These are phyloP conservation scores for Neonectria hederae DNA, from an alignment of 2,329 filamentous ascomycete genomes.

Conservation along the genomic window DNA sequence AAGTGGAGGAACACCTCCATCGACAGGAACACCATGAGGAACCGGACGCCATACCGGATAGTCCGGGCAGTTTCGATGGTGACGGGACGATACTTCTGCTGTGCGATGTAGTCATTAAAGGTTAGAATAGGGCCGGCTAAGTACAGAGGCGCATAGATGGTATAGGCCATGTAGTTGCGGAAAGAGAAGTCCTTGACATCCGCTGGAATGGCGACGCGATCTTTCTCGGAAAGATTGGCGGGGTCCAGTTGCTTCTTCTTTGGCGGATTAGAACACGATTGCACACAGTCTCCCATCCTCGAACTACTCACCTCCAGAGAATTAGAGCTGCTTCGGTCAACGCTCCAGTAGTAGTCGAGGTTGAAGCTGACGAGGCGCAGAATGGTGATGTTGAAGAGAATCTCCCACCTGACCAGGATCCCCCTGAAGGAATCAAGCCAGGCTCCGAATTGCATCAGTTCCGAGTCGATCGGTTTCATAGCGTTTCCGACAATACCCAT, in stretches of 20 bases:
- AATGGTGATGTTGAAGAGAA: slow-evolving; percentile 97
- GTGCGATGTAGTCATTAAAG: slow-evolving; percentile 97
- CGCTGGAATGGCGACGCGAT: slow-evolving; percentile 83
- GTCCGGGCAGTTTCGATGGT: slow-evolving; percentile 78
- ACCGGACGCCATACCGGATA: slow-evolving; percentile 83
- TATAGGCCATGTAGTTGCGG: slow-evolving; percentile 88
- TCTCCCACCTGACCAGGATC: slow-evolving; percentile 90
- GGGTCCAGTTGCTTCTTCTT: slow-evolving; percentile 99
- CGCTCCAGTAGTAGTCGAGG: slow-evolving; percentile 94
- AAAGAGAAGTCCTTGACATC: slow-evolving; percentile 76
- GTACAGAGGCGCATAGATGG: slow-evolving; percentile 92
- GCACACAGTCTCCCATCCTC: background rate
- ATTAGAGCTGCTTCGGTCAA: slow-evolving; percentile 70
- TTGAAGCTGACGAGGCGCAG: slow-evolving; percentile 96
- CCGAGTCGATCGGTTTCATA: slow-evolving; percentile 46
- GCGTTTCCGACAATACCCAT: slow-evolving; percentile 43
- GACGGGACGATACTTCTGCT: slow-evolving; percentile 76
- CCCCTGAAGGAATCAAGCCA: slow-evolving; percentile 84
- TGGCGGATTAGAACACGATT: slow-evolving; percentile 66
- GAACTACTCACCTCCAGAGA: slow-evolving; percentile 78
- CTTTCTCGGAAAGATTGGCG: slow-evolving; percentile 84
- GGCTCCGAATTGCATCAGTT: slow-evolving; percentile 68
- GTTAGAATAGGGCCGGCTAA: slow-evolving; percentile 92
- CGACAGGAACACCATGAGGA: slow-evolving; percentile 78
- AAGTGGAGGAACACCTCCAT: slow-evolving; percentile 95